Evolutionary conservation across 805 yeast species (phyloP).

Genomic region (Candida ascalaphidarum): DNA sequence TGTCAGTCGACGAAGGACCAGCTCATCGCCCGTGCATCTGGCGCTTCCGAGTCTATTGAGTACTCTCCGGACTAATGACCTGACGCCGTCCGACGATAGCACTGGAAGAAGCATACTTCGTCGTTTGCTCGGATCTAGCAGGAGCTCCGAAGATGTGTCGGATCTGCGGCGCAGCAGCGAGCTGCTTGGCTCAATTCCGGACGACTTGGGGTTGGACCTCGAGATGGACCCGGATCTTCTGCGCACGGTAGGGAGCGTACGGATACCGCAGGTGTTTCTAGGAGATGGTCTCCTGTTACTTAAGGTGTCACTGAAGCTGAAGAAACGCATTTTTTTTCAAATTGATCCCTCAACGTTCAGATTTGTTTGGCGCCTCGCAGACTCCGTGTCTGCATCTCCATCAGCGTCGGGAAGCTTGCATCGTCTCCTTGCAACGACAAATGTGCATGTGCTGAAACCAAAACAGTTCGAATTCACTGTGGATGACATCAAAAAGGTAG

Average conservation of each 20-base stretch:
- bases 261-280: constrained; percentile 37
- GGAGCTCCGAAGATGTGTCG: too few relatives aligned
- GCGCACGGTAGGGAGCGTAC: too few relatives aligned
- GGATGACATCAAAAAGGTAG: constrained; percentile 56
- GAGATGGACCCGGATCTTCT: too few relatives aligned
- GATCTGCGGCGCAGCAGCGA: too few relatives aligned
- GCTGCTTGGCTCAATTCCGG: too few relatives aligned
- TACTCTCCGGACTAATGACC: constrained; percentile 14
- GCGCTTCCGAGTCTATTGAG: constrained; percentile 12
- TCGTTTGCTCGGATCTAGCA: too few relatives aligned
- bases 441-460: constrained; percentile 7
- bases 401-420: not conserved
- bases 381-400: constrained; percentile 3
- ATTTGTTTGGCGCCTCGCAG: constrained; percentile 38
- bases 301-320: constrained; percentile 64
- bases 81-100: too few relatives aligned
- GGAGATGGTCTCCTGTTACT: constrained; percentile 54
- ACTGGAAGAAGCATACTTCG: too few relatives aligned
- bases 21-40: constrained; percentile 15
- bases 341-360: constrained; percentile 48
- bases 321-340: constrained; percentile 46
- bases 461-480: constrained; percentile 27
- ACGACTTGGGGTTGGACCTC: too few relatives aligned
- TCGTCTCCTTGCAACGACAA: constrained; percentile 23
- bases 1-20: constrained; percentile 1